phyloP scores from a whole-genome alignment of 2,329 filamentous ascomycete genomes.

The Rutstroemia sp. region DNA sequence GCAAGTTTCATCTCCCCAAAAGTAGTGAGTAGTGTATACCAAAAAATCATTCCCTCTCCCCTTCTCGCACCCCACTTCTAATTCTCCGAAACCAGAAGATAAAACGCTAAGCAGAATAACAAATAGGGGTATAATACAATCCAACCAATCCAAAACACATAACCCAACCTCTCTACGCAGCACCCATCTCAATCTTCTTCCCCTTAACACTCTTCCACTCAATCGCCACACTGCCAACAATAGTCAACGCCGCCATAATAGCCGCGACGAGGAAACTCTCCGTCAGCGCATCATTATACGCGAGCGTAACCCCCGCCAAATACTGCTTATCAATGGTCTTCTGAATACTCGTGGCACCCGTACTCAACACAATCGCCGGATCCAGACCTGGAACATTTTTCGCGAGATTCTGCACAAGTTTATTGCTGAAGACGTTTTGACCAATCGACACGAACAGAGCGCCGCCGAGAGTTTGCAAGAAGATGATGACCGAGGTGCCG shows the following conservation, averaged over 20 bases:
- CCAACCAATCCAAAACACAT: too few species aligned
- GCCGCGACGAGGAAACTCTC: conserved; percentile 45
- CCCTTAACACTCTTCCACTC: conserved; percentile 42
- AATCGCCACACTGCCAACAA: conserved; percentile 2
- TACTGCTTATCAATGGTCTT: conserved; percentile 42
- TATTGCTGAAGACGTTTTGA: conserved; percentile 38
- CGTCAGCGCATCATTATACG: conserved; percentile 50
- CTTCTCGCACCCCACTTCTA: too few species aligned
- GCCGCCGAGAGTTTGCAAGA: conserved; percentile 50
- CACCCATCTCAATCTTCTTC: conserved; percentile 28
- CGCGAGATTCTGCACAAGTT: conserved; percentile 30
- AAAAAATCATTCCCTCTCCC: too few species aligned
- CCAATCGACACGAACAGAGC: conserved; percentile 52
- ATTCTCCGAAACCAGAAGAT: too few species aligned
- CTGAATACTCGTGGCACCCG: conserved; percentile 54
- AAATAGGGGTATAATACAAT: neutral
- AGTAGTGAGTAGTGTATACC: too few species aligned
- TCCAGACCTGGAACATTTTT: conserved; percentile 37
- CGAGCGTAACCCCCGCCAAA: conserved; percentile 46
- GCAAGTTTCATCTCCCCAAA: too few species aligned
- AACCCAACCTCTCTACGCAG: neutral
- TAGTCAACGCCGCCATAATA: neutral
- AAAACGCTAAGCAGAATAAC: too few species aligned
- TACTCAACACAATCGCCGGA: conserved; percentile 36
- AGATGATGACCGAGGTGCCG: conserved; percentile 48